phyloP scores from a whole-genome alignment of 129 eudicot species.

The Ambrosia trifida region DNA sequence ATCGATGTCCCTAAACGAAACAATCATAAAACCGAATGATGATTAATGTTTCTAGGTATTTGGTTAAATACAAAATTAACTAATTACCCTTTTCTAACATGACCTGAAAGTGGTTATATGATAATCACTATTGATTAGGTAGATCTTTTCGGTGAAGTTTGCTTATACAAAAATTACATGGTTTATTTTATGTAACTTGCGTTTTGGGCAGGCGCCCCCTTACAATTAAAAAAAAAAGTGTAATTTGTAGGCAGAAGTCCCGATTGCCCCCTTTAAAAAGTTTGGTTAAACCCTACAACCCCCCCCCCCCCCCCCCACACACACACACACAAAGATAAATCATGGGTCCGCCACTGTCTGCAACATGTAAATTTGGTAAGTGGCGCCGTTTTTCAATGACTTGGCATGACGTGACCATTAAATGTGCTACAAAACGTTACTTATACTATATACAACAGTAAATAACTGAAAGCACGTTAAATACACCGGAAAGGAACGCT shows the following conservation, averaged over 20 bases:
- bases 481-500: not conserved
- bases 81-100: not conserved
- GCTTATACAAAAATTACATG: not conserved
- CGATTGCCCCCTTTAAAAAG: no score
- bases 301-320: no score
- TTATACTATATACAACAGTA: no score
- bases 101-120: no score
- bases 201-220: not conserved
- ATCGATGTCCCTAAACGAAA: conserved; percentile 57
- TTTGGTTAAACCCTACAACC: no score
- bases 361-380: not conserved
- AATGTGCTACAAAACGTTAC: not conserved
- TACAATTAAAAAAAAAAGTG: no score
- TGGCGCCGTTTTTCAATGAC: not conserved
- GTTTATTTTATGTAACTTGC: not conserved
- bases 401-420: not conserved
- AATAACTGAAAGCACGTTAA: no score
- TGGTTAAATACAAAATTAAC: not conserved
- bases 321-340: no score
- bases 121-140: not conserved
- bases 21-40: not conserved
- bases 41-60: conserved; percentile 4
- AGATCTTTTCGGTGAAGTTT: not conserved
- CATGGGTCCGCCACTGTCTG: no score
- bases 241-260: no score